phyloP scores from a whole-genome alignment of 352 stramenopile genomes.

The Plasmopara muralis region DNA sequence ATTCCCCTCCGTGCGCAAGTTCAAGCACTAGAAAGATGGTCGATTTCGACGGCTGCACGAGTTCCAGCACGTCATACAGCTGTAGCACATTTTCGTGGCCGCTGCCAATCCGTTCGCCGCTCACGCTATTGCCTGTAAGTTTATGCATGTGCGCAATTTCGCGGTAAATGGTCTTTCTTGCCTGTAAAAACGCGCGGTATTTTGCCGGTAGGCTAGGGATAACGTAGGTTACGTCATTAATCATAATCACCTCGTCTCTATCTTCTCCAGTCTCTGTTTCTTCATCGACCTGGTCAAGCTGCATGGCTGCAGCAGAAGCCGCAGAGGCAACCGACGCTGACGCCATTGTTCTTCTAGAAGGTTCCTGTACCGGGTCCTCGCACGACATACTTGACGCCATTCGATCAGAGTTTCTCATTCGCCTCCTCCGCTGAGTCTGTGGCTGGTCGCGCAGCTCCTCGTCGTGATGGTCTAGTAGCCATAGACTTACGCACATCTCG shows the following conservation, averaged over 20 bases:
- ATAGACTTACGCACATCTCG: constrained; percentile 83
- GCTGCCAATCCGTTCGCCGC: constrained; percentile 56
- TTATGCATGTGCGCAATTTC: constrained; percentile 96
- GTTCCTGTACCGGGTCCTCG: constrained; percentile 40
- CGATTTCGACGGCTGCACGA: constrained; percentile 91
- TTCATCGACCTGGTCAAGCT: constrained; percentile 8
- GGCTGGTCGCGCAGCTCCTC: constrained; percentile 29
- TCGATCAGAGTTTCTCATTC: constrained; percentile 3
- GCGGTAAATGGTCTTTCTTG: constrained; percentile 89
- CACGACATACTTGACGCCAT: constrained; percentile 12
- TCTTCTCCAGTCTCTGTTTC: constrained; percentile 2
- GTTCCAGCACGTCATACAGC: constrained; percentile 94
- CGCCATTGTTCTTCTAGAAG: constrained; percentile 3
- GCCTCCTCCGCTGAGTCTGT: constrained; percentile 8
- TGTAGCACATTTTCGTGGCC: constrained; percentile 94
- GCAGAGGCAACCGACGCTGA: constrained; percentile 4
- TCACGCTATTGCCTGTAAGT: constrained; percentile 76
- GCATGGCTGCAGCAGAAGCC: not conserved
- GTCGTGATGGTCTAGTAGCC: constrained; percentile 63
- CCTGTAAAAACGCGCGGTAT: constrained; percentile 89
- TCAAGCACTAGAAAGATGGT: constrained; percentile 93
- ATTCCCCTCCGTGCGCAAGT: constrained; percentile 83
- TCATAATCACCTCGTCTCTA: constrained; percentile 12
- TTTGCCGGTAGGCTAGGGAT: constrained; percentile 90
- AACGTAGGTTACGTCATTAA: constrained; percentile 26